These are phyloP conservation scores for Cladosporium sp. DNA, from an alignment of 2,329 filamentous ascomycete genomes.

Conservation along the genomic window DNA sequence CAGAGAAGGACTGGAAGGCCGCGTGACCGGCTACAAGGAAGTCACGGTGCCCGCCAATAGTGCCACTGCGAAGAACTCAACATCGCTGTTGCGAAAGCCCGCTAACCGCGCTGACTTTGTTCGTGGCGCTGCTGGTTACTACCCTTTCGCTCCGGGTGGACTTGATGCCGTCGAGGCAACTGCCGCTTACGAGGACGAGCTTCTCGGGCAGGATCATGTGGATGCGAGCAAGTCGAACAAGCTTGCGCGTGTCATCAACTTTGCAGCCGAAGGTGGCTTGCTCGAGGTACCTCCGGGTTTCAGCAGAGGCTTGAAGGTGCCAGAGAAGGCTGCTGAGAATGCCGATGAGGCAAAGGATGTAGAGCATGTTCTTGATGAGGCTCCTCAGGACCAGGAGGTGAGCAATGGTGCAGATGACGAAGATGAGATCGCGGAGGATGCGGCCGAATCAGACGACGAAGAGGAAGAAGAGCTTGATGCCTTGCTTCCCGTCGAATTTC, in stretches of 20 bases:
- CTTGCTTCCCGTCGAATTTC: conserved; percentile 88
- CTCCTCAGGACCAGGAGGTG: conserved; percentile 41
- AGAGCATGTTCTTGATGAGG: conserved; percentile 62
- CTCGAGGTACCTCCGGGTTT: conserved; percentile 83
- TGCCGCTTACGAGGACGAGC: conserved; percentile 79
- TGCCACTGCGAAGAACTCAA: conserved; percentile 92
- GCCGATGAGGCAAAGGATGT: conserved; percentile 67
- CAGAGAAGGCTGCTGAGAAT: conserved; percentile 55
- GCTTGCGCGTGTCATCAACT: conserved; percentile 83
- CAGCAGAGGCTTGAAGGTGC: conserved; percentile 73
- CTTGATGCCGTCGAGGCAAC: conserved; percentile 83
- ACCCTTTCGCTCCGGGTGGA: conserved; percentile 90
- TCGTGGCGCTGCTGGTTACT: conserved; percentile 87
- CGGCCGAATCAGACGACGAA: conserved; percentile 45
- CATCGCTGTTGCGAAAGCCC: conserved; percentile 82
- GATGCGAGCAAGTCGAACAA: conserved; percentile 43
- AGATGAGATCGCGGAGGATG: conserved; percentile 37
- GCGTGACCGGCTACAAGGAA: conserved; percentile 90
- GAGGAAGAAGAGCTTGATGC: conserved; percentile 73
- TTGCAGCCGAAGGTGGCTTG: conserved; percentile 74
- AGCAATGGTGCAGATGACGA: conserved; percentile 38
- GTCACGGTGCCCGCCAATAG: conserved; percentile 88
- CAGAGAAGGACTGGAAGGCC: conserved; percentile 86
- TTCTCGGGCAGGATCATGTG: conserved; percentile 44
- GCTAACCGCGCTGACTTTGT: conserved; percentile 88